Base-by-base conservation (phyloP, 495 filamentous ascomycete genomes). In the Penicillium nucicola region DNA sequence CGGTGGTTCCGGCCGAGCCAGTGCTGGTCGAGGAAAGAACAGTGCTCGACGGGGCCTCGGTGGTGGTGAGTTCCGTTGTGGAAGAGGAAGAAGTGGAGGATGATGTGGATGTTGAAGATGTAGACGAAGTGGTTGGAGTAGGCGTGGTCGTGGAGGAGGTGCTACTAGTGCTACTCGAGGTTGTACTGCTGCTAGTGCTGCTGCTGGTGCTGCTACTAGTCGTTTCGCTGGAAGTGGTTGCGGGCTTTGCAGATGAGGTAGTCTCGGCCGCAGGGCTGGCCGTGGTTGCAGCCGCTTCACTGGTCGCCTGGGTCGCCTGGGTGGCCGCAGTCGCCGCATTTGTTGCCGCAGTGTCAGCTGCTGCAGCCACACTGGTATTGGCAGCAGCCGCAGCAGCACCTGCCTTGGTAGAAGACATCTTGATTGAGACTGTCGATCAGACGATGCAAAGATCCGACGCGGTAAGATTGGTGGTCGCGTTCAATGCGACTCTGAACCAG, bases 91-190 rank as follows among this genome's bases (percentile, higher is more conserved):
- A 57, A 3, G 52, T 22, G 10, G 49, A 35, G 15, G 49, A 17
- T 14, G 61, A 42, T 19, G 59, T 32, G 17, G 38, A 13, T 12
- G 42, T 42, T 2, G 54, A 44, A 10, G 48, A 45, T 9, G 55
- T 44, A 11, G 72, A 56, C 3, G 70, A 40, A 6, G 56, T 41
- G 1, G 59, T 33, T n/a, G 47, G 49, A 25, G 50, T 55, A 5
- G 65, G 32, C 25, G 55, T 50, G 13, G 69, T 61, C 11, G 70
- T n/a, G n/a, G n/a, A 47, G 15, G 71, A 42, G 15, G 63, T 39
- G 5, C 65, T 38, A 42, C 72, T 48, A n/a, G 51, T 60, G 49
- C 50, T 38, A 41, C 36, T 35, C 31, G 45, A 25, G 45, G 33
- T 50, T 47, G 35, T 43, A 42, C 52, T 50, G 51, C 25, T 28